Base-by-base conservation (phyloP, 78 protist genomes). In the Tieghemostelium lacteum region DNA sequence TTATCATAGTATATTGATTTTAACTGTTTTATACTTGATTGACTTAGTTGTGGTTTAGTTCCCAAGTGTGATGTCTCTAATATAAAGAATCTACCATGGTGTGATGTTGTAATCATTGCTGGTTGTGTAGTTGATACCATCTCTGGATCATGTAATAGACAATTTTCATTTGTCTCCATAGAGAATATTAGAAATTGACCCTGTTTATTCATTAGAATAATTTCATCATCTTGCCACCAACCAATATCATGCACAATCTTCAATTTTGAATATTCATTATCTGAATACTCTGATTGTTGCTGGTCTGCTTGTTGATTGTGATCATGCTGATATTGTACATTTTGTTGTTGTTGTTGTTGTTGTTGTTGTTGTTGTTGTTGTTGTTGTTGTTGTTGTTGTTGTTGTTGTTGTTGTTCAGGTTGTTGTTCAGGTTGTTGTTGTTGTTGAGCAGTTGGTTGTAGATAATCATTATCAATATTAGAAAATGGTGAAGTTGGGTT, bases 191-290 rank as follows among this genome's bases (percentile, higher is more conserved):
- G 42, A 83, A 83, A 69, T 45, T 83, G 77, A 14, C 91, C 91
- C 20, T 42, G 34, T 69, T 57, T 34, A 69, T 83, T 83, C 1
- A 54, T 70, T 10, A 60, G 28, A 7, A 83, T 83, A 60, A 83
- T 83, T 31, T 83, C 65, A 31, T 83, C 55, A 45, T 83, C 75
- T 42, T 76, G 69, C 91, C 91, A 83, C 91, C 91, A 83, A 58
- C 78, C 39, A 7, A 83, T 58, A 83, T 83, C 91, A 31, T 58
- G 54, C 1, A 60, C 91, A 52, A 24, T 33, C 49, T 71, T 71
- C 17, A 42, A 42, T 40, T 67, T 42, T 37, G 28, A 54, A 24
- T 40, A 40, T 8, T 36, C 22, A 64, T 64, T 64, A 34, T 40
- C 33, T 40, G 28, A 26, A 4, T 40, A 40, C 26, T 50, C 49